Conservation (phyloP, 202 grass and related monocot genomes). For the Schoenoplectus tabernaemontani region DNA sequence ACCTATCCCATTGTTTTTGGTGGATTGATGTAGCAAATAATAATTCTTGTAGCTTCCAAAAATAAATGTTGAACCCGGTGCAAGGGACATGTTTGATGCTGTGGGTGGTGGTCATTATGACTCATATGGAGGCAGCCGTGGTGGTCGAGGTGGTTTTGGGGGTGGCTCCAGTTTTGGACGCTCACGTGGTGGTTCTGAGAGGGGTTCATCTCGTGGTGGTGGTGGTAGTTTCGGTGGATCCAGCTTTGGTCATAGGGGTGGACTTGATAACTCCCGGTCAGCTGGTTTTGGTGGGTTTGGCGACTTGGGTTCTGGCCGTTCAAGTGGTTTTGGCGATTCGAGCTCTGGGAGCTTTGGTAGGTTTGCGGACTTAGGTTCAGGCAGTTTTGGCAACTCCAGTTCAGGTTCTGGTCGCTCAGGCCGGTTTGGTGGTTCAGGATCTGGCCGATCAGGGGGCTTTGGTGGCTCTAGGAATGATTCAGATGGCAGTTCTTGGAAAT, state of each 20-base stretch:
- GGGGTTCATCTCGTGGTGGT: background rate
- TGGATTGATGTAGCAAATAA: background rate
- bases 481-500: slow-evolving; percentile 10
- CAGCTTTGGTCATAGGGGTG: slow-evolving; percentile 14
- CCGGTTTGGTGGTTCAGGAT: slow-evolving; percentile 14
- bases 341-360: slow-evolving; percentile 22
- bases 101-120: slow-evolving; percentile 31
- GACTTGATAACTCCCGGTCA: slow-evolving; percentile 25
- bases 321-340: background rate
- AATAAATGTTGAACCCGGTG: slow-evolving; percentile 35
- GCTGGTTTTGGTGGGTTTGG: slow-evolving; percentile 27
- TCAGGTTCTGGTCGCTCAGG: slow-evolving; percentile 27
- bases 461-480: slow-evolving; percentile 15
- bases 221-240: slow-evolving; percentile 31
- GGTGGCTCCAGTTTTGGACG: slow-evolving; percentile 21
- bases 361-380: slow-evolving; percentile 37
- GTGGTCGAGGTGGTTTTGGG: background rate
- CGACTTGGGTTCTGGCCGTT: slow-evolving; percentile 26
- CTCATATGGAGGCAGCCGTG: slow-evolving; percentile 28
- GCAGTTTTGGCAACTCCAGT: slow-evolving; percentile 25
- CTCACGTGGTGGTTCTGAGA: slow-evolving; percentile 18
- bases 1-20: background rate
- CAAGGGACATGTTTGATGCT: slow-evolving; percentile 48
- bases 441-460: slow-evolving; percentile 29
- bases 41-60: slow-evolving; percentile 46